A percentile compares a stretch with the other conserved stretches of the same genome.
Conservation (phyloP, 2,329 filamentous ascomycete genomes). For the Penicillium sp. region DNA sequence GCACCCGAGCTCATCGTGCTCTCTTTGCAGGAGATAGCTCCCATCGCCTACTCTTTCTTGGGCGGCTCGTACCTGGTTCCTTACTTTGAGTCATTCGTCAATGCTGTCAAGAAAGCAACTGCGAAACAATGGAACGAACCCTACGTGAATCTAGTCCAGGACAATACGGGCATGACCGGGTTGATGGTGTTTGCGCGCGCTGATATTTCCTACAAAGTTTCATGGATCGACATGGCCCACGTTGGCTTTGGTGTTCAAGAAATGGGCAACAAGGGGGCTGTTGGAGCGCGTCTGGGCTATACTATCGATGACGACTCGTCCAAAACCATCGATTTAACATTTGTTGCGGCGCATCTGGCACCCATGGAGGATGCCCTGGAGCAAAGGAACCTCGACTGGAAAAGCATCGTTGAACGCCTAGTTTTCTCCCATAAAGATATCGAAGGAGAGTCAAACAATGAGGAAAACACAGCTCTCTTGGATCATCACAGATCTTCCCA, state of each 20-base stretch:
- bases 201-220: slow-evolving; percentile 54
- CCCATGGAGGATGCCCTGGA: slow-evolving; percentile 76
- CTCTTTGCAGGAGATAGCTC: slow-evolving; percentile 81
- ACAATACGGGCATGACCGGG: slow-evolving; percentile 83
- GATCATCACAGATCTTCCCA: slow-evolving; percentile 26
- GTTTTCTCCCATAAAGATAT: slow-evolving; percentile 57
- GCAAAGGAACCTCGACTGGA: slow-evolving; percentile 82
- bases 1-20: slow-evolving; percentile 62
- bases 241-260: slow-evolving; percentile 79
- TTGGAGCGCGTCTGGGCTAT: slow-evolving; percentile 69
- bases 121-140: slow-evolving; percentile 43
- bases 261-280: slow-evolving; percentile 94
- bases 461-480: slow-evolving; percentile 34
- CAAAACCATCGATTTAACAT: slow-evolving; percentile 65
- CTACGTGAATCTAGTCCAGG: slow-evolving; percentile 66
- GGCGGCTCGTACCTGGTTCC: slow-evolving; percentile 72
- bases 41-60: slow-evolving; percentile 77
- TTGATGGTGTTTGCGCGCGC: slow-evolving; percentile 78
- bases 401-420: slow-evolving; percentile 70
- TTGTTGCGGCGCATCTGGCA: slow-evolving; percentile 82
- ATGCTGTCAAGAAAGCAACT: slow-evolving; percentile 67
- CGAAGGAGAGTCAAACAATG: slow-evolving; percentile 35
- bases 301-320: slow-evolving; percentile 35
- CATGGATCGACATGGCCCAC: slow-evolving; percentile 68
- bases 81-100: slow-evolving; percentile 68